phyloP scores from a whole-genome alignment of 2,329 filamentous ascomycete genomes.

The Clonostachys sp. region DNA sequence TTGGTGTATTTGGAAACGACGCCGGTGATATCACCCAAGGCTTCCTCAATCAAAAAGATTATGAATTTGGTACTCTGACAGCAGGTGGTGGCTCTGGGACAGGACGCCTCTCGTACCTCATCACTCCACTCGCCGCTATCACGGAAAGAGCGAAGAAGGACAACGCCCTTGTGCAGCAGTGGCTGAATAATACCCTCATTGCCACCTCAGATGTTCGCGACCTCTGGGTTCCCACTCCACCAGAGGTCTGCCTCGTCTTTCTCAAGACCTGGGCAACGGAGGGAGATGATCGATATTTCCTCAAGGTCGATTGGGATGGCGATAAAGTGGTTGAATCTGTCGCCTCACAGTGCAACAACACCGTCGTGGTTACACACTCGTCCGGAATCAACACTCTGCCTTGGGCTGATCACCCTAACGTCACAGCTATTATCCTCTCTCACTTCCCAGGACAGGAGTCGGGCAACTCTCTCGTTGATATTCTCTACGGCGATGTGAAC shows the following conservation, averaged over 20 bases:
- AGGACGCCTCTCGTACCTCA: conserved; percentile 28
- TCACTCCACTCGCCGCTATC: conserved; percentile 31
- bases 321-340: conserved; percentile 59
- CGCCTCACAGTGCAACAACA: conserved; percentile 56
- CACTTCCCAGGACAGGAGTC: conserved; percentile 70
- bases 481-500: conserved; percentile 64
- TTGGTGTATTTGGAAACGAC: conserved; percentile 51
- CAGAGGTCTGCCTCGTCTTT: conserved; percentile 64
- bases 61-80: conserved; percentile 53
- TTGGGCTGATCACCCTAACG: conserved; percentile 62
- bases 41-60: conserved; percentile 59
- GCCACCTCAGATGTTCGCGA: conserved; percentile 28
- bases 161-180: conserved; percentile 37
- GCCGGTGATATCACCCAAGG: conserved; percentile 53
- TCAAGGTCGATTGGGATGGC: conserved; percentile 52
- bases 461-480: conserved; percentile 59
- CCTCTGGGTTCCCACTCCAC: conserved; percentile 40
- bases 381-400: conserved; percentile 64
- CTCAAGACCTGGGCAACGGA: conserved; percentile 65
- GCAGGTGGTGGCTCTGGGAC: conserved; percentile 51
- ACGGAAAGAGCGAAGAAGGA: conserved; percentile 39
- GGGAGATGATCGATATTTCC: conserved; percentile 48
- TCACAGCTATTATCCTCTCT: conserved; percentile 64
- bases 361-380: conserved; percentile 65
- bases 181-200: conserved; percentile 41